phyloP scores from a whole-genome alignment of 257 asterid genomes.

The Echites panduratus region DNA sequence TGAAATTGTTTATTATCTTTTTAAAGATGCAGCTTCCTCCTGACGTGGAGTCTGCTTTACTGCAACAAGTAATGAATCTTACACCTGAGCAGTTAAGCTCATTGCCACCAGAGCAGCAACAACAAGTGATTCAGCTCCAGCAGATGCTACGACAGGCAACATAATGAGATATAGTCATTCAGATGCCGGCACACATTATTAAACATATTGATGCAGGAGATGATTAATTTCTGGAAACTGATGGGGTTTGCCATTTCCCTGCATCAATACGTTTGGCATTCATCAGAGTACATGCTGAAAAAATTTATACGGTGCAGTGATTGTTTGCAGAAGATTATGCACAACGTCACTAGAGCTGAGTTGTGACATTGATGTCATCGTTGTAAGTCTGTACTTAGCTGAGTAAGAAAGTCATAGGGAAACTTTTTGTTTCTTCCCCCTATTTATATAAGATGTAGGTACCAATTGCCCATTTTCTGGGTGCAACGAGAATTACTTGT shows the following conservation, averaged over 20 bases:
- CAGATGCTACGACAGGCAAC: constrained; percentile 75
- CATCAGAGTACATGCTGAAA: not conserved
- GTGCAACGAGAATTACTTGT: not conserved
- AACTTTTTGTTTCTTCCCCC: not conserved
- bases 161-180: constrained; percentile 14
- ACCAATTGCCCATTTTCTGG: not conserved
- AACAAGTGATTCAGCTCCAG: constrained; percentile 82
- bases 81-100: constrained; percentile 76
- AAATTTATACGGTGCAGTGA: constrained; percentile 13
- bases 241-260: not conserved
- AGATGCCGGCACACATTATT: no score
- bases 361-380: constrained; percentile 13
- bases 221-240: not conserved
- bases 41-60: constrained; percentile 60
- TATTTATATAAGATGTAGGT: not conserved
- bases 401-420: constrained; percentile 6
- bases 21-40: constrained; percentile 51
- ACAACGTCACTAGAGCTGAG: constrained; percentile 6
- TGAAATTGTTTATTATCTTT: not conserved
- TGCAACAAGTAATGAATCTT: constrained; percentile 71
- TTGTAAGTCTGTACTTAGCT: constrained; percentile 7
- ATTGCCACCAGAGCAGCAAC: constrained; percentile 85
- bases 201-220: not conserved
- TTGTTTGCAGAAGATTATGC: constrained; percentile 8
- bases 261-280: constrained; percentile 1